Percentiles rank a stretch among this genome's conserved stretches.
phyloP scores from a whole-genome alignment of 1,284 basidiomycete species.

The Lignosus rhinocerotis region DNA sequence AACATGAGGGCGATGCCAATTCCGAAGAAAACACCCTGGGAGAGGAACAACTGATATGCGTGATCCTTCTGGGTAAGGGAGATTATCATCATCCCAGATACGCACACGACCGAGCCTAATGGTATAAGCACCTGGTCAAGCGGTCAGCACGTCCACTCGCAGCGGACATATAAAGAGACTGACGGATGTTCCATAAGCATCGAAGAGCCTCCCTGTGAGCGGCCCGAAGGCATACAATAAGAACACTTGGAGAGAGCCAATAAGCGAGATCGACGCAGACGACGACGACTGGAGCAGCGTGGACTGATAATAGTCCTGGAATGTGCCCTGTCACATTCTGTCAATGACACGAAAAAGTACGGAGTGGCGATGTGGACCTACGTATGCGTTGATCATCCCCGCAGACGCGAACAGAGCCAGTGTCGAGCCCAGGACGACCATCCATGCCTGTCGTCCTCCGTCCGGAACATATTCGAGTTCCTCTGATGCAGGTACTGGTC shows the following conservation, averaged over 20 bases:
- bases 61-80: constrained; percentile 34
- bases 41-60: constrained; percentile 39
- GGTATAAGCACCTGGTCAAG: constrained; percentile 31
- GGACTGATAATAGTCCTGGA: constrained; percentile 23
- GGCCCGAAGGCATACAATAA: constrained; percentile 37
- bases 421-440: constrained; percentile 18
- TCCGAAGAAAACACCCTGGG: constrained; percentile 37
- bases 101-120: constrained; percentile 32
- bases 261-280: constrained; percentile 38
- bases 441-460: constrained; percentile 19
- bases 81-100: constrained; percentile 37
- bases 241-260: constrained; percentile 46
- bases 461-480: constrained; percentile 17
- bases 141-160: background rate
- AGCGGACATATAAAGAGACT: background rate
- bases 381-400: constrained; percentile 23
- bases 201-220: constrained; percentile 37
- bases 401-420: constrained; percentile 21
- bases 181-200: constrained; percentile 34
- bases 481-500: background rate
- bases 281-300: constrained; percentile 20
- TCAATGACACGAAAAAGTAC: too few relatives aligned
- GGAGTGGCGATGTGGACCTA: background rate
- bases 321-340: constrained; percentile 9
- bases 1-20: constrained; percentile 35